Base-by-base conservation (phyloP, 306 rosid genomes). In the Bauhinia variegata region DNA sequence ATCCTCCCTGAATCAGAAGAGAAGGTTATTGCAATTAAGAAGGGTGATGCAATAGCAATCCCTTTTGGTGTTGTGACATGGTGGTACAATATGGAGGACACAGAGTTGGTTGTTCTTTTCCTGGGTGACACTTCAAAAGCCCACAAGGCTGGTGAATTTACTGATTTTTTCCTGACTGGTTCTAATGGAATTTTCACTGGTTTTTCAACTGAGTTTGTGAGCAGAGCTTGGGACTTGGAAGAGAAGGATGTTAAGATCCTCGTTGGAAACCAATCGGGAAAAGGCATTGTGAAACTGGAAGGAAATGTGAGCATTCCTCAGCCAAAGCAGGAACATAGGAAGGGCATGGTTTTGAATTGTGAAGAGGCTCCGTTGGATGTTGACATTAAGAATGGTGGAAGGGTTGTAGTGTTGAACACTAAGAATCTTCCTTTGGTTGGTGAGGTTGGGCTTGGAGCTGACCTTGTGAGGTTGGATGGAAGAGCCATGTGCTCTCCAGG, bases 401-500 rank as follows among this genome's bases (percentile, higher is more conserved):
- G 89, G 70, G 96, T 89, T 32, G 96, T 89, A 8, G 85, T 89
- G 0, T 57, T 89, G 85, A 91, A 91, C 81, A 91, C 95, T 11
- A 76, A 86, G 57, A 91, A 91, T 70, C 92, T 88, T 31, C 95
- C 92, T 5, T 79, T 91, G 82, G 92, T 91, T 30, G 96, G 96
- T 13, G 86, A 88, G 74, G 85, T 91, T 52, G 92, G 92, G 1
- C 63, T 82, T 5, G 97, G 95, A 6, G 95, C 97, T 13, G 95
- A 91, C 57, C 86, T 88, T 39, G 96, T 91, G 7, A 79, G 92
- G 70, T 46, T 91, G 79, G 91, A 91, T 56, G 92, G 95, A 5
- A 60, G 64, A 0, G 96, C 92, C 5, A 91, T 91, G 97, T 88
- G 96, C 65, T 85, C 91, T 23, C 96, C 95, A 0, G 96, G 95